Evolutionary conservation across 116 monocot genomes (phyloP), one percentile per base, ranked within the genome.

Genomic region (Phalaenopsis hybrid): DNA sequence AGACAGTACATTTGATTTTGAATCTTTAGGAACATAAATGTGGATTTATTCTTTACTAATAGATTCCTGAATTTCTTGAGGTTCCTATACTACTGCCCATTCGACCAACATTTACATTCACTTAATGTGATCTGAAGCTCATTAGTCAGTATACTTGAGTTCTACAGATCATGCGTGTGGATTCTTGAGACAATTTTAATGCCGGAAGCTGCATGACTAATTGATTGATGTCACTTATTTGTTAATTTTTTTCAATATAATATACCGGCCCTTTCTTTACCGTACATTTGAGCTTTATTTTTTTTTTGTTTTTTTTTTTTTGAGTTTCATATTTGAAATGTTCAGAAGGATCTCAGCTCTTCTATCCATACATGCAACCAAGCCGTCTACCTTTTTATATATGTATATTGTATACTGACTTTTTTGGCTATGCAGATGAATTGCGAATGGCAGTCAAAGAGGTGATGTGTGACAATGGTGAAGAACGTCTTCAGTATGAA

Each of bases 371-470:
- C 72, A 72, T 72, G 37, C 72, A 11, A 37, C 37, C 37, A 72
- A 34, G 0, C 28, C 18, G 17, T 59, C 59, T 17, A 8, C 63
- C 5, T 72, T 15, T 72, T 16, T 72, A 37, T 72, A 34, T 37
- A 37, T 48, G 37, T 20, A 73, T 68, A 50, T 37, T 37, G 37
- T 37, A 37, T 77, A 44, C 68, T 85, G 28, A 68, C 44, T 68
- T 76, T 16, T 69, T 44, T 41, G 18, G 17, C 52, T 78, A 44
- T 81, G 76, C 84, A 95, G 98, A 95, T 89, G 95, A 99, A 25
- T 79, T 98, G 6, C 88, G 95, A 49, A 90, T 98, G 89, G 98
- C 98, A 77, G 95, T 98, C 34, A 98, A 92, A 82, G 95, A 98
- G 79, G 78, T 93, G 76, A 87, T 98, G 79, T 95, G 95, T 82